phyloP scores from a whole-genome alignment of 495 filamentous ascomycete species.

The Penicillium simplicissimum region DNA sequence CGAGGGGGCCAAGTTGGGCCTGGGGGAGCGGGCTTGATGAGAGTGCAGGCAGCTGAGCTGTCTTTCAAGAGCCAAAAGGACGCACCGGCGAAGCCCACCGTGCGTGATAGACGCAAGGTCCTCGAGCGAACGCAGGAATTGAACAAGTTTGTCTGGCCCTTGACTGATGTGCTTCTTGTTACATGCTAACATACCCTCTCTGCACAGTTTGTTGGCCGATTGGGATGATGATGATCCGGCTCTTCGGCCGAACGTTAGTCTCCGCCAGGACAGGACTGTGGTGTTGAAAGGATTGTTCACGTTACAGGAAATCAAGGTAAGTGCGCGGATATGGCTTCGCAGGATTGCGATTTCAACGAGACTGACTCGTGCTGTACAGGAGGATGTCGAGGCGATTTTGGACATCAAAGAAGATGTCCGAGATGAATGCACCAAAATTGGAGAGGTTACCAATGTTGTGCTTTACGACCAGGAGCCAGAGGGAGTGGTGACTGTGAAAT shows the following conservation, averaged over 20 bases:
- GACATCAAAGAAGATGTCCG: constrained; percentile 95
- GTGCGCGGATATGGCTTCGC: background rate
- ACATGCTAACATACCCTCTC: background rate
- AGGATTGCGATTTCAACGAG: too few relatives aligned
- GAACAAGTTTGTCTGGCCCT: constrained; percentile 54
- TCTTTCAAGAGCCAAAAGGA: constrained; percentile 80
- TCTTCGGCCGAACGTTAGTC: constrained; percentile 53
- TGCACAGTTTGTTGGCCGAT: constrained; percentile 78
- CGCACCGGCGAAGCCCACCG: constrained; percentile 53
- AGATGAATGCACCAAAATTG: constrained; percentile 84
- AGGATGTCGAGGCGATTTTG: constrained; percentile 77
- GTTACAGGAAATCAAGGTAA: constrained; percentile 70
- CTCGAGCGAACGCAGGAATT: constrained; percentile 85
- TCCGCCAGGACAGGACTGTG: constrained; percentile 74
- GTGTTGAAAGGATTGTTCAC: constrained; percentile 96
- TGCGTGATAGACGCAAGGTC: constrained; percentile 76
- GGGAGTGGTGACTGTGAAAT: constrained; percentile 83
- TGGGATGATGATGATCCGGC: constrained; percentile 90
- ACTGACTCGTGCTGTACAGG: constrained; percentile 43
- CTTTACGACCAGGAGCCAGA: constrained; percentile 87
- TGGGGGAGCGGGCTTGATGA: constrained; percentile 64
- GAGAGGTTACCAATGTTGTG: constrained; percentile 85
- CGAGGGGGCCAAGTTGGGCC: constrained; percentile 53
- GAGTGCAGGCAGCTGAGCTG: constrained; percentile 79
- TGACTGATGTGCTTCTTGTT: background rate